Base-by-base conservation (phyloP, 2,329 filamentous ascomycete species). In the Cercospora janseana region DNA sequence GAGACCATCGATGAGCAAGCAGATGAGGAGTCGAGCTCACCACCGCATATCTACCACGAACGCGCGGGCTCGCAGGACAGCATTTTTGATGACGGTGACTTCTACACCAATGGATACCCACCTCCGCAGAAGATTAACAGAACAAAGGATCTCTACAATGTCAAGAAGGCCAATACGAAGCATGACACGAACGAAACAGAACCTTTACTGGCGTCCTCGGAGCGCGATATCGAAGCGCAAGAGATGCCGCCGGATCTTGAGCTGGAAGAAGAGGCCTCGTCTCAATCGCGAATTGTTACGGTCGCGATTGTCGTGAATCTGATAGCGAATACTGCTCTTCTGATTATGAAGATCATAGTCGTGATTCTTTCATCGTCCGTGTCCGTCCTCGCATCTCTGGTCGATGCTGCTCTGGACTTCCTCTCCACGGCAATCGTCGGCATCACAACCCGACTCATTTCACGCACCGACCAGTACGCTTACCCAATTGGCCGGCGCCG, bases 301-400 rank as follows among this genome's bases (percentile, higher is more conserved):
- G 65, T 93, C 15, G 91, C 92, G 32, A 93, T 97, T 62, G 92
- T 90, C 68, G 72, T 94, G 68, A 95, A 94, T 66, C 79, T 94
- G 41, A 71, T 79, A 16, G 90, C 89, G 51, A 95, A 95, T 65
- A 75, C 82, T 2, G 72, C 88, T 34, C 76, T 95, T 2, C 78
- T 95, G 3, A 78, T 79, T 5, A 81, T 88, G 53, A 95, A 95
- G 68, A 80, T 90, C 43, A 78, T 80, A 29, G 88, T 93, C 44
- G 83, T 91, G 31, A 65, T 88, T 26, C 80, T 88, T 44, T 89
- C 90, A 0, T 87, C 83, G 15, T 92, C 87, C 37, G 83, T 93
- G 66, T 91, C 87, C 4, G 87, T 92, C 9, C 75, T 92, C 29
- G 88, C 88, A 15, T 87, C 82, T 63, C 75, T 92, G 60, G 87